Percentiles rank a stretch among this genome's conserved stretches.
Evolutionary conservation across 1,284 basidiomycete genomes (phyloP).

Genomic region (Moesziomyces sp.): DNA sequence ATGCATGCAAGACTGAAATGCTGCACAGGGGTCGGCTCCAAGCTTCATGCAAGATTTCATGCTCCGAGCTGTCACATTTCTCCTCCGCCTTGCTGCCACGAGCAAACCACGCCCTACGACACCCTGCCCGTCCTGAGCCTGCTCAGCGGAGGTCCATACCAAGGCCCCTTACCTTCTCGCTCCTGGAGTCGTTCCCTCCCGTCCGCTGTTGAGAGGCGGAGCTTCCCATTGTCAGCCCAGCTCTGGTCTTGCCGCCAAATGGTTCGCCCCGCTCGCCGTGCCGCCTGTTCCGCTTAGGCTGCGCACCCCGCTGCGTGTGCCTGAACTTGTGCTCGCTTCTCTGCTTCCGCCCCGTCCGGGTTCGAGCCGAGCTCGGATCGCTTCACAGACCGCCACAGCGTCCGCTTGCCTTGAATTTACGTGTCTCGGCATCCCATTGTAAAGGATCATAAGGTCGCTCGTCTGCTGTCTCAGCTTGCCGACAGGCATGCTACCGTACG

Average conservation of each 20-base stretch:
- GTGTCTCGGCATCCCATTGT: slow-evolving; percentile 2
- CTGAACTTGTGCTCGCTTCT: background rate
- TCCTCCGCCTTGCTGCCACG: background rate
- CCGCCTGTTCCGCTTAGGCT: background rate
- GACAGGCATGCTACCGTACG: background rate
- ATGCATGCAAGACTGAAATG: slow-evolving; percentile 24
- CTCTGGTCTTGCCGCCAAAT: background rate
- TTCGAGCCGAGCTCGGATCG: background rate
- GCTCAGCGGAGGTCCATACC: background rate
- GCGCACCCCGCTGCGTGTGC: background rate
- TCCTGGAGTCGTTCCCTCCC: background rate
- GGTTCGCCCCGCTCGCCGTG: too few species aligned
- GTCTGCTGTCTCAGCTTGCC: slow-evolving; percentile 1
- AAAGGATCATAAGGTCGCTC: background rate
- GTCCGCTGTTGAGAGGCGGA: background rate
- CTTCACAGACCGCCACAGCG: too few species aligned
- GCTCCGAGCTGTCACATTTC: slow-evolving; percentile 32
- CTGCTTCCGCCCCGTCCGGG: background rate
- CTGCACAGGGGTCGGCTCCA: slow-evolving; percentile 20
- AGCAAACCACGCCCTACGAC: background rate
- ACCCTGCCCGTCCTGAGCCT: too few species aligned
- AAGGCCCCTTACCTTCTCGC: slow-evolving; percentile 4
- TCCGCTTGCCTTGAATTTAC: too few species aligned
- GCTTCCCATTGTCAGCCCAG: background rate
- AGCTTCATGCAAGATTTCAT: slow-evolving; percentile 10